A percentile compares a stretch with the other conserved stretches of the same genome.
Conservation (phyloP, 805 yeast species). For the Aciculoconidium aculeatum region DNA sequence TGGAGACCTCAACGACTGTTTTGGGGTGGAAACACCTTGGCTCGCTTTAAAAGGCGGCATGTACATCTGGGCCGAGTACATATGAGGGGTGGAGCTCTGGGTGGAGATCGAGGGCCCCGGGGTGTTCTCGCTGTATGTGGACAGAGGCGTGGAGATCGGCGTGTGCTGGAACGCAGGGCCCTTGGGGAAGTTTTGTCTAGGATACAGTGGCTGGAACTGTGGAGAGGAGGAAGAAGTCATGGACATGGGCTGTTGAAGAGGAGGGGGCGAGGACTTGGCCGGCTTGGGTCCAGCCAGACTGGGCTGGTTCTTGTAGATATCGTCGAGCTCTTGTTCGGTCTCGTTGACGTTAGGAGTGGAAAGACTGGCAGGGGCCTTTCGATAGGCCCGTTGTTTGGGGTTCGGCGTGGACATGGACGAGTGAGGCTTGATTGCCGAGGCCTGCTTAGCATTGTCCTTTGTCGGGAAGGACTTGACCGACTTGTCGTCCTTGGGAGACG, state of each 20-base stretch:
- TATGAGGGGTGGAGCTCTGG: conserved; percentile 7
- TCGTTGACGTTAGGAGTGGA: conserved; percentile 5
- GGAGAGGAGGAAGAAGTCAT: too few species aligned
- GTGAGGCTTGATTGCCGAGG: too few species aligned
- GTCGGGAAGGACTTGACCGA: conserved; percentile 7
- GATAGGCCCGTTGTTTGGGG: conserved; percentile 2
- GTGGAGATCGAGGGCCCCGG: conserved; percentile 16
- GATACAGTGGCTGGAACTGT: conserved; percentile 1
- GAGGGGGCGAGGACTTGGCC: too few species aligned
- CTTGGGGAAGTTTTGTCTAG: neutral
- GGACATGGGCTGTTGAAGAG: too few species aligned
- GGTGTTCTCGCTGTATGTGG: conserved; percentile 4
- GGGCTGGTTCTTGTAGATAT: conserved; percentile 1
- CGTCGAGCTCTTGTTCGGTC: conserved; percentile 2
- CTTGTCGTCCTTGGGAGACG: conserved; percentile 7
- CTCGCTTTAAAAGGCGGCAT: too few species aligned
- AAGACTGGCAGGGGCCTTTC: conserved; percentile 7
- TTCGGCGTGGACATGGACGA: conserved; percentile 8
- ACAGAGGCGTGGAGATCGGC: conserved; percentile 2
- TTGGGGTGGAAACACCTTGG: too few species aligned
- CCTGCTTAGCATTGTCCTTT: neutral
- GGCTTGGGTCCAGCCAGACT: too few species aligned
- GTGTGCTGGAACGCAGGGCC: conserved; percentile 1
- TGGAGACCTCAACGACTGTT: too few species aligned
- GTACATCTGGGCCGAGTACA: too few species aligned